phyloP scores from a whole-genome alignment of 2,329 filamentous ascomycete species.

The Cyphellophora europaea region DNA sequence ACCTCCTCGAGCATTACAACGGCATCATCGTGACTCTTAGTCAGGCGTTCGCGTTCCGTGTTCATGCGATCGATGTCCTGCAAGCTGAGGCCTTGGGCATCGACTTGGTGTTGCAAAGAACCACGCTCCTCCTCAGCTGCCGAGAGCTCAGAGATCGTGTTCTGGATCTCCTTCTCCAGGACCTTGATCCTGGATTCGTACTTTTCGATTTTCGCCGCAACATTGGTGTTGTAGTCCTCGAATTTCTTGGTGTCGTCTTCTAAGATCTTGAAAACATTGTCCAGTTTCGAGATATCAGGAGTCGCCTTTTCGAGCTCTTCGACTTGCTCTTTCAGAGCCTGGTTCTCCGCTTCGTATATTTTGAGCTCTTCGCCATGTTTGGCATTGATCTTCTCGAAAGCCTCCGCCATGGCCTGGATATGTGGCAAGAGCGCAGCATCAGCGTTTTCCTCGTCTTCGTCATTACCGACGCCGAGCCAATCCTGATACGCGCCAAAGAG shows the following conservation, averaged over 20 bases:
- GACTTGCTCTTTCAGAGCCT: constrained; percentile 72
- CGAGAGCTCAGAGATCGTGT: constrained; percentile 62
- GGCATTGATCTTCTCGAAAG: constrained; percentile 77
- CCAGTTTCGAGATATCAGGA: constrained; percentile 71
- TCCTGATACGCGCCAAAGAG: constrained; percentile 82
- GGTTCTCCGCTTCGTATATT: constrained; percentile 77
- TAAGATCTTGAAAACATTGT: constrained; percentile 85
- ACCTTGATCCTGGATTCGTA: constrained; percentile 73
- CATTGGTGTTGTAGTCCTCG: constrained; percentile 82
- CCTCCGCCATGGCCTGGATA: constrained; percentile 73
- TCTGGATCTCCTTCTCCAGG: constrained; percentile 77
- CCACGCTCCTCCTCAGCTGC: constrained; percentile 76
- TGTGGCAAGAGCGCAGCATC: constrained; percentile 73
- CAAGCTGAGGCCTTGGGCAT: constrained; percentile 89
- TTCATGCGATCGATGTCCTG: constrained; percentile 99
- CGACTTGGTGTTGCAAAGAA: constrained; percentile 73
- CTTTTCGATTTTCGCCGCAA: constrained; percentile 78
- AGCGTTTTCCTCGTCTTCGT: constrained; percentile 75
- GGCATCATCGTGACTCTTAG: constrained; percentile 73
- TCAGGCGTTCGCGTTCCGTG: constrained; percentile 84
- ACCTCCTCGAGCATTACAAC: constrained; percentile 70
- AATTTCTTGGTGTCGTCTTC: constrained; percentile 94
- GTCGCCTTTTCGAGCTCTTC: constrained; percentile 81
- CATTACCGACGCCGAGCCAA: constrained; percentile 87
- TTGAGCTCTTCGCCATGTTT: constrained; percentile 77